phyloP scores from a whole-genome alignment of 768 basidiomycete genomes.

The Lyophyllum shimeji region DNA sequence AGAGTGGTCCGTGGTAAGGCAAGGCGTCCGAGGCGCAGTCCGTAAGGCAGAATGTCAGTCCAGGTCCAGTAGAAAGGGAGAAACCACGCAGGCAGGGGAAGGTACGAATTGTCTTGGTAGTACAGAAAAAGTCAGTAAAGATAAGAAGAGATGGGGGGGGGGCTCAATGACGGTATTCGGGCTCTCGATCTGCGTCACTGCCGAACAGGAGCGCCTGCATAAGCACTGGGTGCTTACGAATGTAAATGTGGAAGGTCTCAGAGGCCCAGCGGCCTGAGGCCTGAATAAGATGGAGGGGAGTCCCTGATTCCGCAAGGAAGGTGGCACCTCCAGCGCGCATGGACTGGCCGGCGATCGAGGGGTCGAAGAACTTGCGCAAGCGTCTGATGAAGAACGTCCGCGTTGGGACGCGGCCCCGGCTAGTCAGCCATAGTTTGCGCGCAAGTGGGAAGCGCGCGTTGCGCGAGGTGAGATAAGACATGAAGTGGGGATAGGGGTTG shows the following conservation, averaged over 20 bases:
- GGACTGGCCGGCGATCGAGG: slow-evolving; percentile 33
- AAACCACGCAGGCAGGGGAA: too few species aligned
- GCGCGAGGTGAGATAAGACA: slow-evolving; percentile 1
- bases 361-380: slow-evolving; percentile 1
- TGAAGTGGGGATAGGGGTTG: slow-evolving; percentile 3
- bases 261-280: slow-evolving; percentile 34
- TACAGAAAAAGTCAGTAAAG: too few species aligned
- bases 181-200: too few species aligned
- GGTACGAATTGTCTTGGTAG: too few species aligned
- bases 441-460: slow-evolving; percentile 2
- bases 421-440: slow-evolving; percentile 15
- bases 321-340: slow-evolving; percentile 38
- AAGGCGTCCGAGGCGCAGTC: too few species aligned
- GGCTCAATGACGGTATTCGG: too few species aligned
- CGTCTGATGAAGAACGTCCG: too few species aligned
- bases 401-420: slow-evolving; percentile 9
- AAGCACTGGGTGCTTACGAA: slow-evolving; percentile 22
- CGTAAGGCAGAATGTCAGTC: too few species aligned
- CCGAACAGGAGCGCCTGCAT: too few species aligned
- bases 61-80: too few species aligned
- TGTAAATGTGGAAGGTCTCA: slow-evolving; percentile 23
- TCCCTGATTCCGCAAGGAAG: slow-evolving; percentile 24
- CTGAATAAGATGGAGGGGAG: slow-evolving; percentile 27
- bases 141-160: too few species aligned
- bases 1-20: too few species aligned